A percentile compares a stretch with the other conserved stretches of the same genome.
Evolutionary conservation across 345 rosid species (phyloP).

Genomic region (Linum tenue): DNA sequence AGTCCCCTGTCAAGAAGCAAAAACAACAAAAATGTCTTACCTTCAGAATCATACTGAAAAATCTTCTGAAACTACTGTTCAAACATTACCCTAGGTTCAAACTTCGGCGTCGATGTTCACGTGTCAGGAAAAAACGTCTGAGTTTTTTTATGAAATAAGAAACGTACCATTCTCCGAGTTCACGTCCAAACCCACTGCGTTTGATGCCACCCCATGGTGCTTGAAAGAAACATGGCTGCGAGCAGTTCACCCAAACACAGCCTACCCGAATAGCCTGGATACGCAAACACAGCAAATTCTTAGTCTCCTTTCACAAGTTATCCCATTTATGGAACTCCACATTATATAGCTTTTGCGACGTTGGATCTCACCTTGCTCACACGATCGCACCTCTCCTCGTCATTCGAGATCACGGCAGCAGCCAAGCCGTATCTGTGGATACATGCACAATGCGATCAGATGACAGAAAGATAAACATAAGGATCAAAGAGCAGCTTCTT

Average conservation of each 20-base stretch:
- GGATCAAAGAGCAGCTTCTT: neutral
- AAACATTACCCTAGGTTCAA: neutral
- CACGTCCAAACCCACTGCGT: slow-evolving; percentile 98
- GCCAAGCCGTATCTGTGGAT: slow-evolving; percentile 64
- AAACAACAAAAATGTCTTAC: neutral
- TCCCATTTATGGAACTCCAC: neutral
- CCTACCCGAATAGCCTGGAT: slow-evolving; percentile 70
- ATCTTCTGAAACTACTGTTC: neutral
- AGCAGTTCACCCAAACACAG: slow-evolving; percentile 90
- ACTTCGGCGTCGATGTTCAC: neutral
- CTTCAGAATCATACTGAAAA: neutral
- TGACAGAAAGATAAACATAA: neutral
- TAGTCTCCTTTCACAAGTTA: neutral
- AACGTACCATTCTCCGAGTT: slow-evolving; percentile 83
- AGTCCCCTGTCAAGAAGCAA: slow-evolving; percentile 57
- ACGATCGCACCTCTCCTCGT: slow-evolving; percentile 87
- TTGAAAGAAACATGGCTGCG: slow-evolving; percentile 94
- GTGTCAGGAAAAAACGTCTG: neutral
- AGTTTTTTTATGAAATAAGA: neutral
- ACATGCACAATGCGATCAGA: neutral
- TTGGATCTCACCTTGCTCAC: slow-evolving; percentile 65
- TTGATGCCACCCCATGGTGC: slow-evolving; percentile 99
- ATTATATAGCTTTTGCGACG: neutral
- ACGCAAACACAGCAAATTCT: neutral
- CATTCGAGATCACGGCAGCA: slow-evolving; percentile 81